A percentile compares a stretch with the other conserved stretches of the same genome.
Evolutionary conservation across 306 rosid genomes (phyloP).

Genomic region (Astragalus membranaceus): DNA sequence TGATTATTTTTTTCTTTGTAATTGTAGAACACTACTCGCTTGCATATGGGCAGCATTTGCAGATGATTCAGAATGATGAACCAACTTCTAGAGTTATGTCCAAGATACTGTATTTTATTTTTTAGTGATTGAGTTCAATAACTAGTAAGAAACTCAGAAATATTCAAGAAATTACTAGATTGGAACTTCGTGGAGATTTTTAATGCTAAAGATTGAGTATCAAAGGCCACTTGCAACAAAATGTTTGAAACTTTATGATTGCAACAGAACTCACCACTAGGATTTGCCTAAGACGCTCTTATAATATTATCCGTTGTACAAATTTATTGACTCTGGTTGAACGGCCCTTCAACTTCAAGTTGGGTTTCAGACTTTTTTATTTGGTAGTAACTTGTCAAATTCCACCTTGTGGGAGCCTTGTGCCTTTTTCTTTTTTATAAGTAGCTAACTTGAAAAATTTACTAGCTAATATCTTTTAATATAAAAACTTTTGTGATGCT

Average conservation of each 20-base stretch:
- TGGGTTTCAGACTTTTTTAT: conserved; percentile 1
- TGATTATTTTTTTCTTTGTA: neutral
- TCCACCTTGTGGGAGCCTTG: neutral
- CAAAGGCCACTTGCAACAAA: conserved; percentile 19
- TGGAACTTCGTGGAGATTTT: conserved; percentile 21
- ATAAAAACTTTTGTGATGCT: neutral
- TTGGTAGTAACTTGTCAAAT: conserved; percentile 2
- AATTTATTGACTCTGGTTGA: too few species aligned
- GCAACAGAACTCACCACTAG: conserved; percentile 9
- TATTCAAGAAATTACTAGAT: conserved; percentile 14
- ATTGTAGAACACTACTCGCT: conserved; percentile 8
- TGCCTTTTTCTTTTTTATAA: neutral
- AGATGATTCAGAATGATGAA: conserved; percentile 25
- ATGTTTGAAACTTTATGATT: conserved; percentile 23
- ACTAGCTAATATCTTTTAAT: neutral
- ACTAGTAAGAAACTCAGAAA: conserved; percentile 12
- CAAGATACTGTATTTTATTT: conserved; percentile 18
- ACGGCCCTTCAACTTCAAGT: neutral
- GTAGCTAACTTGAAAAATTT: neutral
- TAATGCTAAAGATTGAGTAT: conserved; percentile 17
- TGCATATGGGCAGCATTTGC: conserved; percentile 6
- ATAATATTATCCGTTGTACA: conserved; percentile 26
- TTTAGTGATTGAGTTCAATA: conserved; percentile 26
- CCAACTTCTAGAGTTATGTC: conserved; percentile 18
- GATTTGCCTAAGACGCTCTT: conserved; percentile 19